Conservation (phyloP, 1,284 basidiomycete genomes). For the Austropuccinia psidii region DNA sequence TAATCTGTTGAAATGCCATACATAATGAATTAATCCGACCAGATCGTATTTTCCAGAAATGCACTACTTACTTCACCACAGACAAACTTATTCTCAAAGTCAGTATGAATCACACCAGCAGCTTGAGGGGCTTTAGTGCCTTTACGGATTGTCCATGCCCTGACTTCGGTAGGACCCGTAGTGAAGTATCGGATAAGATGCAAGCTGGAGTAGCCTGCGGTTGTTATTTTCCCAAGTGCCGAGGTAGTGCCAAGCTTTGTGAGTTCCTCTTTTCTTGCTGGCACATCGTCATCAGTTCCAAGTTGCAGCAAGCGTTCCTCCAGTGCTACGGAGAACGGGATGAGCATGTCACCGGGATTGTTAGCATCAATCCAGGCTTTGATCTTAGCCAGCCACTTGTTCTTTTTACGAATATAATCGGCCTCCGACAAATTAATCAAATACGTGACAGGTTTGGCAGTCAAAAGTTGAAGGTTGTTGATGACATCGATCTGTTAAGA, state of each 20-base stretch:
- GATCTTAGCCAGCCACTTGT: slow-evolving; percentile 98
- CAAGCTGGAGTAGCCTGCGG: slow-evolving; percentile 75
- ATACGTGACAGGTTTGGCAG: slow-evolving; percentile 96
- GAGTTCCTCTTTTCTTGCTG: slow-evolving; percentile 61
- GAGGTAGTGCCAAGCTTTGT: slow-evolving; percentile 64
- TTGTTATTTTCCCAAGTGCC: slow-evolving; percentile 81
- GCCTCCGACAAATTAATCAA: slow-evolving; percentile 94
- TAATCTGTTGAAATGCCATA: slow-evolving; percentile 55
- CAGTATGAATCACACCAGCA: slow-evolving; percentile 95
- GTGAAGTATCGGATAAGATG: slow-evolving; percentile 86
- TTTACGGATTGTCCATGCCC: slow-evolving; percentile 93
- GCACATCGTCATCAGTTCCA: slow-evolving; percentile 42
- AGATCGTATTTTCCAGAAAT: too few relatives aligned
- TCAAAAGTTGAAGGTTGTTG: slow-evolving; percentile 82
- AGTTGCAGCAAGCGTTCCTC: slow-evolving; percentile 79
- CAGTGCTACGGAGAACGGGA: slow-evolving; percentile 93
- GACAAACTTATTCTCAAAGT: slow-evolving; percentile 98
- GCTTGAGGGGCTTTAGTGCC: slow-evolving; percentile 94
- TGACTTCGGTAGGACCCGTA: slow-evolving; percentile 80
- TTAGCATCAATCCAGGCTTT: slow-evolving; percentile 97
- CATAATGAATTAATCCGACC: not conserved
- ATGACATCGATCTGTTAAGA: slow-evolving; percentile 77
- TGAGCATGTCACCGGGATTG: slow-evolving; percentile 90
- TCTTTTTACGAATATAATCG: slow-evolving; percentile 96
- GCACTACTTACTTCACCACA: slow-evolving; percentile 71